Percentiles rank a stretch among this genome's conserved stretches.
Conservation (phyloP, 2,329 filamentous ascomycete genomes). For the Penicillium verrucosum region DNA sequence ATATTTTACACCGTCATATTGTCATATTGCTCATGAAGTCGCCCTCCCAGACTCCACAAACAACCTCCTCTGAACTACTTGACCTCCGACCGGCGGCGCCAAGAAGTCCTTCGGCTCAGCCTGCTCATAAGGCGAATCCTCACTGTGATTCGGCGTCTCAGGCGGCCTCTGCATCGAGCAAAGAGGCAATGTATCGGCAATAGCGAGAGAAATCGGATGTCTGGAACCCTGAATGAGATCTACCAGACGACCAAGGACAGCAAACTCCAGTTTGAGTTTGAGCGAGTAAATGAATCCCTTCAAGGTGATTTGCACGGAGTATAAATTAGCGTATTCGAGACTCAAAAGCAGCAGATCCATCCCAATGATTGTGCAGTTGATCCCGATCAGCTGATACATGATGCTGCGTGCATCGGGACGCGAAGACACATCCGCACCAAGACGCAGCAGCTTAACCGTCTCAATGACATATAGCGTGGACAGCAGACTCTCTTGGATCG, state of each 20-base stretch:
- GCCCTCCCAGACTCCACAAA: constrained; percentile 9
- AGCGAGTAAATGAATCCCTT: constrained; percentile 41
- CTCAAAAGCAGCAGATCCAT: constrained; percentile 46
- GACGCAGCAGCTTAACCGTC: constrained; percentile 48
- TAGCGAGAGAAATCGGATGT: constrained; percentile 20
- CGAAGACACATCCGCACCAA: constrained; percentile 24
- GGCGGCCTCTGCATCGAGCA: constrained; percentile 15
- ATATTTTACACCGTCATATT: neutral
- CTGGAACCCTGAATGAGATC: constrained; percentile 35
- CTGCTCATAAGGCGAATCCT: constrained; percentile 3
- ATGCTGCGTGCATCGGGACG: constrained; percentile 31
- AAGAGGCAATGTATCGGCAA: constrained; percentile 26
- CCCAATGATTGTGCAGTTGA: constrained; percentile 47
- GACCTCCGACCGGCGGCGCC: neutral
- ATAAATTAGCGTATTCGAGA: constrained; percentile 41
- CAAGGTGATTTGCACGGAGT: constrained; percentile 40
- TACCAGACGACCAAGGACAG: constrained; percentile 51
- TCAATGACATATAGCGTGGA: constrained; percentile 54
- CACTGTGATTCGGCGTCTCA: constrained; percentile 8
- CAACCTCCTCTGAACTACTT: constrained; percentile 9
- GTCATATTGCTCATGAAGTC: neutral
- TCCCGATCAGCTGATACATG: constrained; percentile 46
- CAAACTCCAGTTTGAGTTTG: constrained; percentile 54
- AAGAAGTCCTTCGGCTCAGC: constrained; percentile 14
- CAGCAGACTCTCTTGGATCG: constrained; percentile 46